Evolutionary conservation across 108 stramenopile genomes (phyloP).

Genomic region (Phaeodactylum tricornutum): DNA sequence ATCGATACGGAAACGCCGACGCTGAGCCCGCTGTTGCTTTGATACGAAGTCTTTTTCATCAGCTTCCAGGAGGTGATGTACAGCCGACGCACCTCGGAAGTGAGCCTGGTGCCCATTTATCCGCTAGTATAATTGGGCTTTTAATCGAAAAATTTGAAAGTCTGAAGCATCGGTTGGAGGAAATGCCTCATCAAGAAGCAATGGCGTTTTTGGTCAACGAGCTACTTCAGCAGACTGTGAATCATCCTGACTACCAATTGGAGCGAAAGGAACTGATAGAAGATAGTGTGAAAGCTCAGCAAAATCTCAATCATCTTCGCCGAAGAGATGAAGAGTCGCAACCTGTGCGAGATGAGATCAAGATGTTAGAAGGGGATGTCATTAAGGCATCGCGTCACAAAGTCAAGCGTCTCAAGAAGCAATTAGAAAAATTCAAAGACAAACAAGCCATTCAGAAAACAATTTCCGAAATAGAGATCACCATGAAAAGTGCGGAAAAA

Average conservation of each 20-base stretch:
- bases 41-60: constrained; percentile 1
- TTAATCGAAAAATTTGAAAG: constrained; percentile 1
- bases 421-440: background rate
- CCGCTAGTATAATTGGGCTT: constrained; percentile 1
- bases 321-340: constrained; percentile 1
- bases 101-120: constrained; percentile 3
- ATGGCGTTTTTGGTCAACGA: background rate
- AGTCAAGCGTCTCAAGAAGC: constrained; percentile 5
- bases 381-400: constrained; percentile 1
- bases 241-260: background rate
- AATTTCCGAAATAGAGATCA: background rate
- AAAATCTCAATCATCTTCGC: background rate
- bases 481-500: background rate
- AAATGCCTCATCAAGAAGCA: background rate
- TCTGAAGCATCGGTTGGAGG: background rate
- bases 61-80: constrained; percentile 4
- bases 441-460: background rate
- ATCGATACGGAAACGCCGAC: constrained; percentile 2
- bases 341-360: constrained; percentile 1
- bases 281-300: background rate
- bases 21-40: background rate
- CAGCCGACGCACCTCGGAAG: constrained; percentile 6
- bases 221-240: too few species aligned
- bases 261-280: background rate
- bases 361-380: constrained; percentile 5